These are phyloP conservation scores for Esteya vermicola DNA, from an alignment of 2,329 filamentous ascomycete genomes.

Conservation along the genomic window DNA sequence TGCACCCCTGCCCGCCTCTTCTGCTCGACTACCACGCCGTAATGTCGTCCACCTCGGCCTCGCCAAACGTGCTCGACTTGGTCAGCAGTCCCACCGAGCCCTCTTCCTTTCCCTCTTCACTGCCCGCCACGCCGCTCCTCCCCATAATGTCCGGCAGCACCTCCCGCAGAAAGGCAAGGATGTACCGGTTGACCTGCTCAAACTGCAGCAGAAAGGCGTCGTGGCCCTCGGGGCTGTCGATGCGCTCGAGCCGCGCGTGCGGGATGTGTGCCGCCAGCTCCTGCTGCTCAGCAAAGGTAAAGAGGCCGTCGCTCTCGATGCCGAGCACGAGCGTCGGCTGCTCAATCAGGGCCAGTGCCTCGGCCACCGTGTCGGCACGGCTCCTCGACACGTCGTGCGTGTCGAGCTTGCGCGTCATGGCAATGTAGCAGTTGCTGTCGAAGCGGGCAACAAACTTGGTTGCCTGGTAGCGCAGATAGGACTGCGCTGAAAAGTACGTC, in stretches of 20 bases:
- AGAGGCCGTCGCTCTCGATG: constrained; percentile 89
- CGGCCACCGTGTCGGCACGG: constrained; percentile 51
- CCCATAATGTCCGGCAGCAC: constrained; percentile 81
- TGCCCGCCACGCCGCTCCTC: constrained; percentile 18
- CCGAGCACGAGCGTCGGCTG: constrained; percentile 86
- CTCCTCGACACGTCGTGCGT: constrained; percentile 87
- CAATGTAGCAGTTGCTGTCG: constrained; percentile 97
- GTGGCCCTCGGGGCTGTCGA: constrained; percentile 89
- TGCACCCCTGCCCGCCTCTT: neutral
- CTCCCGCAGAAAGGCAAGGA: constrained; percentile 70
- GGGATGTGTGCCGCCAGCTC: constrained; percentile 75
- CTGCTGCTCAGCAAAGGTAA: constrained; percentile 93
- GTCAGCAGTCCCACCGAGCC: constrained; percentile 46
- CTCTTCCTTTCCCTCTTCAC: constrained; percentile 29
- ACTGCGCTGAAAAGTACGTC: constrained; percentile 97
- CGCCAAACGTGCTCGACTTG: constrained; percentile 86
- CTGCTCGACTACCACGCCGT: constrained; percentile 58
- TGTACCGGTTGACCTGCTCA: constrained; percentile 85
- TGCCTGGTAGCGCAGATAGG: constrained; percentile 91
- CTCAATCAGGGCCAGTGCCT: constrained; percentile 67
- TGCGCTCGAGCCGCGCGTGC: constrained; percentile 64
- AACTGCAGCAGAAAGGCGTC: constrained; percentile 96
- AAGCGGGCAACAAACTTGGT: constrained; percentile 95
- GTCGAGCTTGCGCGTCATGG: constrained; percentile 93
- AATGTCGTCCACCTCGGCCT: constrained; percentile 92